Base-by-base conservation (phyloP, 306 rosid genomes). In the Fagus crenata region DNA sequence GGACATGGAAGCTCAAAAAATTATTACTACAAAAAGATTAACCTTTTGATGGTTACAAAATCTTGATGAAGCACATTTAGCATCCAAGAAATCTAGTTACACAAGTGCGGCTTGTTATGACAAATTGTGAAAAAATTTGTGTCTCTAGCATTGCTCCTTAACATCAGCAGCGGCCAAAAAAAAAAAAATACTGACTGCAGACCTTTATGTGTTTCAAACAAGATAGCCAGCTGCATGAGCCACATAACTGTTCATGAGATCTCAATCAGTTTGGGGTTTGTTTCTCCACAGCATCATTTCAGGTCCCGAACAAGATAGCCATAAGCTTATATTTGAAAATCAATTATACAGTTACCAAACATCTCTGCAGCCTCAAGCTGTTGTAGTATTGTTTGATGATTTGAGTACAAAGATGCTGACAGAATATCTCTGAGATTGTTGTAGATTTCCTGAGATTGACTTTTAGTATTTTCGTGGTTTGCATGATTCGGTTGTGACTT, bases 311-410 rank as follows among this genome's bases (percentile, higher is more conserved):
- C 76, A 59, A 7, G 22, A 67, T 14, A 75, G 72, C 22, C 68
- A 46, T 49, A 55, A 74, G 74, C 41, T 75, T 77, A 89, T 81
- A 91, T 86, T 74, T 87, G 90, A 83, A 90, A 91, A 84, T 93
- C 97, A 81, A 93, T 84, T 69, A 81, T 79, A 76, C 89, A 89
- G 75, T 84, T 86, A 71, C 92, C 87, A 71, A 84, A 67, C 71
- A 76, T 77, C 83, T 89, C 91, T 77, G 96, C 93, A 33, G 80
- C 84, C 80, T 85, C 89, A 74, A 90, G 80, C 41, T 87, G 78
- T 74, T 78, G 40, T 31, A 84, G 69, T 39, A 86, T 73, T 2
- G 86, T 86, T 67, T 67, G 36, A 59, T 72, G 53, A 75, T 87
- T 74, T 3, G 80, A 76, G 58, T 61, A 77, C 40, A 75, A 64